These are phyloP conservation scores for Ehretia macrophylla DNA, from an alignment of 257 asterid species.

Conservation along the genomic window DNA sequence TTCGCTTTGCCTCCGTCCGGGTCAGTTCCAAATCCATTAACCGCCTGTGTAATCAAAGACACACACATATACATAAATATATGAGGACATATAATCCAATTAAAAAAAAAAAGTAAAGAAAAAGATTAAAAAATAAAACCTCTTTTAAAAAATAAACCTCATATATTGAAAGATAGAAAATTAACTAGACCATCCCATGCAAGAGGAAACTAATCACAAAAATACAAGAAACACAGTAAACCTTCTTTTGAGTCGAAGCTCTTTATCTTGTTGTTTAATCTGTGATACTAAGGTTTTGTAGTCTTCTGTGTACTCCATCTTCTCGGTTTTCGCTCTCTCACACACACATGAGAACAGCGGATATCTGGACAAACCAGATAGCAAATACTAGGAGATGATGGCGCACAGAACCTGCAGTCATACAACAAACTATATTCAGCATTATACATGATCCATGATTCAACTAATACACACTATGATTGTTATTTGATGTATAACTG, in stretches of 20 bases:
- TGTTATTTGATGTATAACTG: too few relatives aligned
- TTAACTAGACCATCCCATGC: not conserved
- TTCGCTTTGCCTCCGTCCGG: constrained; percentile 32
- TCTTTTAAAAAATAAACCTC: too few relatives aligned
- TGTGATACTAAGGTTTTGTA: not conserved
- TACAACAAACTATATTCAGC: too few relatives aligned
- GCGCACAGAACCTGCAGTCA: too few relatives aligned
- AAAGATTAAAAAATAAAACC: too few relatives aligned
- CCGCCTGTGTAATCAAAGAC: constrained; percentile 43
- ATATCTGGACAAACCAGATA: too few relatives aligned
- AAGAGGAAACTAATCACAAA: too few relatives aligned
- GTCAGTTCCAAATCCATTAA: constrained; percentile 60
- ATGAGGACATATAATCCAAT: not conserved
- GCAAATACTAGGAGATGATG: too few relatives aligned
- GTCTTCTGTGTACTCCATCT: not conserved
- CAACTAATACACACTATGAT: too few relatives aligned
- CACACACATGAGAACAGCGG: not conserved
- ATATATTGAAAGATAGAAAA: too few relatives aligned
- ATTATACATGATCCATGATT: too few relatives aligned
- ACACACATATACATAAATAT: not conserved
- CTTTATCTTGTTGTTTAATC: not conserved
- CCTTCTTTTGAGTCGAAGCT: not conserved
- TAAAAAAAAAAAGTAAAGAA: not conserved
- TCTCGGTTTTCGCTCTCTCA: not conserved
- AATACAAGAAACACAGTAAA: too few relatives aligned